phyloP scores from a whole-genome alignment of 306 rosid genomes.

The Prunus kanzakura region DNA sequence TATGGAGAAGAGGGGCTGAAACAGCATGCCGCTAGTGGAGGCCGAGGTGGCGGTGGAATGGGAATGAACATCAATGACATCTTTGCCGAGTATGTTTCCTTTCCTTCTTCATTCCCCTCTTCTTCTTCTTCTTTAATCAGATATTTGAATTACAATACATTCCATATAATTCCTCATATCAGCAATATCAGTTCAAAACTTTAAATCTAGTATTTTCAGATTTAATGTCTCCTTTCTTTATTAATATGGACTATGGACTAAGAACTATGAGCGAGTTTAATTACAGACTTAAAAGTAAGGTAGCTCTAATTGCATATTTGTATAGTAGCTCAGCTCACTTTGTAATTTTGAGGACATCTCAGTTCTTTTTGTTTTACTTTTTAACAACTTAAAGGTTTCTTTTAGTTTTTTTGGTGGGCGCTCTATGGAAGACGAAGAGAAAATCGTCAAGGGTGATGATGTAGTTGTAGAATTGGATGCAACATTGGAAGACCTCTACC shows the following conservation, averaged over 20 bases:
- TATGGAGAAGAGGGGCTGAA: constrained; percentile 95
- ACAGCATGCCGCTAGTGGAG: constrained; percentile 93
- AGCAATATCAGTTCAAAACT: background rate
- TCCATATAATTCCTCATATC: background rate
- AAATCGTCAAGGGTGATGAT: constrained; percentile 78
- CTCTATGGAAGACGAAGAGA: constrained; percentile 77
- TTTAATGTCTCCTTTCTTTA: background rate
- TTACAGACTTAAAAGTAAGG: background rate
- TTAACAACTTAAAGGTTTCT: constrained; percentile 12
- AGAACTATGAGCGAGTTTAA: background rate
- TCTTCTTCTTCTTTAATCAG: background rate
- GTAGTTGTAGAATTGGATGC: constrained; percentile 85
- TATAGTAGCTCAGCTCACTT: background rate
- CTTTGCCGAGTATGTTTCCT: constrained; percentile 61
- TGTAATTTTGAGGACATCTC: background rate
- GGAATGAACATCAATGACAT: constrained; percentile 91
- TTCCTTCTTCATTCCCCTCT: background rate
- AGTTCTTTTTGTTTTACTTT: background rate
- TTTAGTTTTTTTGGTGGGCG: constrained; percentile 86
- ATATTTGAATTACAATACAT: background rate
- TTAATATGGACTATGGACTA: background rate
- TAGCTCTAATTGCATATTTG: background rate
- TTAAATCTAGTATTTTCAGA: background rate
- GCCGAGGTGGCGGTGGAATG: constrained; percentile 76
- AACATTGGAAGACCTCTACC: constrained; percentile 79